Base-by-base conservation (phyloP, 2,329 filamentous ascomycete genomes). In the Fusarium liriodendri region DNA sequence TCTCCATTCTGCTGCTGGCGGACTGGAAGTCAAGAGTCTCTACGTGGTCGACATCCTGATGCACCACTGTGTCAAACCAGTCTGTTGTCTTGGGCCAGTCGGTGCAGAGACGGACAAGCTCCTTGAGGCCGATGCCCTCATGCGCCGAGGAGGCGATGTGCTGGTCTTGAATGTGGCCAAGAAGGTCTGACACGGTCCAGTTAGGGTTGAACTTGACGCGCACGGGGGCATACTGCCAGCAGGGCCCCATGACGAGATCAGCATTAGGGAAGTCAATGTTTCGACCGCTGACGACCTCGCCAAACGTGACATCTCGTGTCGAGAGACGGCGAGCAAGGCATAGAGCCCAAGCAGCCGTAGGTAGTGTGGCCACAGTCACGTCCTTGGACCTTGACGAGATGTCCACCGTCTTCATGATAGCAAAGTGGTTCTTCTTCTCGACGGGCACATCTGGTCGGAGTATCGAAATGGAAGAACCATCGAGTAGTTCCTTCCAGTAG, bases 401-500 rank as follows among this genome's bases (percentile, higher is more conserved):
- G 79, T 88, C 78, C 73, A 87, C 76, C 0, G 84, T 83, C 50
- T 80, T 79, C 54, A 84, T 80, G 50, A 87, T 80, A 55, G 84
- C 85, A 52, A 81, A 85, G 62, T 87, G 85, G 14, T 80, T 79
- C 14, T 77, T 80, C 10, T 80, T 76, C 1, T 76, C 79, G 2
- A 86, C 76, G 5, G 84, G 83, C 0, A 81, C 78, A 5, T 82
- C 79, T 83, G 85, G n/a, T 79, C 80, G 27, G 10, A 38, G 33
- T 27, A 83, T 70, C 0, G 83, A 86, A 80, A 92, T 87, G 18
- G 83, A 79, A 0, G 90, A 90, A 32, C 86, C 88, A 2, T 84
- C 79, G 18, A 93, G 87, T 1, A 93, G 86, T 0, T 87, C 83
- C 32, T 82, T 82, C 91, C 91, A 93, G 82, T 93, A 92, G 1